Base-by-base conservation (phyloP, 441 rosid species). In the Populus hybrid region DNA sequence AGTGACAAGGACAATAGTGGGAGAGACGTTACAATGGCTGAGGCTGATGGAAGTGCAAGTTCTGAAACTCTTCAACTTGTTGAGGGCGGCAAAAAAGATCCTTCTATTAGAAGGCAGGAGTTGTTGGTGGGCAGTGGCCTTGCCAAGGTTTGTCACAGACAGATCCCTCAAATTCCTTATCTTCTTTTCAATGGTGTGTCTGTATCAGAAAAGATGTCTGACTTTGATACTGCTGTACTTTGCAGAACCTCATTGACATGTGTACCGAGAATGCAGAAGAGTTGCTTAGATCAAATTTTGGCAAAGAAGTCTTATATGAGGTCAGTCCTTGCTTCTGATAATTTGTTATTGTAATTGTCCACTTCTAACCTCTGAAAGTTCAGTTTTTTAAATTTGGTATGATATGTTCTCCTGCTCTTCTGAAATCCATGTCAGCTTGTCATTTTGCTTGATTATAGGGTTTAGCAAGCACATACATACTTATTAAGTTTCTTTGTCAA, bases 301-400 rank as follows among this genome's bases (percentile, higher is more conserved):
- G 96, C 79, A 96, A 89, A 86, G 98, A 94, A 76, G 86, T 94
- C 65, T 57, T 94, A 42, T 93, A 90, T 66, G 98, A 96, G 94
- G 98, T 89, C 81, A 72, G 72, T 34, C 54, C 67, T 68, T 77
- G 5, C 18, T 64, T 71, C 20, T 67, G 28, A 35, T 21, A 5
- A 28, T 40, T n/a, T 65, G 7, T 35, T 42, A 2, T 20, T 28
- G 75, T 14, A 26, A 66, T 50, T 40, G 5, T 8, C 5, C n/a
- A 67, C 40, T 67, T 30, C n/a, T 11, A 75, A 40, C 40, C 57
- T 65, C 18, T 8, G 0, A 2, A 57, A 59, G 67, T 73, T 64
- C 9, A 54, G 36, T 28, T 30, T 73, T 10, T 16, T 11, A 72
- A 24, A 26, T 30, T 30, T 30, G 4, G 28, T 50, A 20, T 18